Evolutionary conservation across 164 flowering plant genomes (phyloP).

Genomic region (Berberis vulgaris): DNA sequence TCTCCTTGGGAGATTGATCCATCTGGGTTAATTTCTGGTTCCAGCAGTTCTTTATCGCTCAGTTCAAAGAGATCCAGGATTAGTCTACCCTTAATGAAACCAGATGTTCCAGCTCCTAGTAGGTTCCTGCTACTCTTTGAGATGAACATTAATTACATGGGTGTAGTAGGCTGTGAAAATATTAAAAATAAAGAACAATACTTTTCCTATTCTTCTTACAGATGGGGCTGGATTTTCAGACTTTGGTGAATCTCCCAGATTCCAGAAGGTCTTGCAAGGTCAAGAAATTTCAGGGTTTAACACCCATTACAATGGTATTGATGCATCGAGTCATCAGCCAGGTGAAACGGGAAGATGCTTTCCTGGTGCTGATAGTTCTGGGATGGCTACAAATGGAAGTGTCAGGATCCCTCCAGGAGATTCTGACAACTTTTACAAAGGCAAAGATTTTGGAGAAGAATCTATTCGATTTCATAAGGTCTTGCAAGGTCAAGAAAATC

Average conservation of each 20-base stretch:
- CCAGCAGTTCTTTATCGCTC: conserved; percentile 28
- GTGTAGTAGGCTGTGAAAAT: background rate
- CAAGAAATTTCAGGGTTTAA: conserved; percentile 75
- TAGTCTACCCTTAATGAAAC: conserved; percentile 35
- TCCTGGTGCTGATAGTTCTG: conserved; percentile 25
- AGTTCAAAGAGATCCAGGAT: conserved; percentile 65
- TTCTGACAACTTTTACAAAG: conserved; percentile 27
- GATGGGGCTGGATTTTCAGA: conserved; percentile 58
- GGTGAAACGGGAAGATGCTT: conserved; percentile 31
- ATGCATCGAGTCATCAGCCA: conserved; percentile 28
- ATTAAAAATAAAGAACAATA: background rate
- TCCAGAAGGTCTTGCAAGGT: conserved; percentile 99
- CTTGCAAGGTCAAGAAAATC: conserved; percentile 99
- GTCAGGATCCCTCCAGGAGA: conserved; percentile 15
- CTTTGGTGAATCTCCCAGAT: conserved; percentile 71
- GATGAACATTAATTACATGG: background rate
- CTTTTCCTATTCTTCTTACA: conserved; percentile 16
- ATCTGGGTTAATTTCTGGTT: conserved; percentile 45
- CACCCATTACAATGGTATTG: conserved; percentile 30
- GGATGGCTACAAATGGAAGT: conserved; percentile 21
- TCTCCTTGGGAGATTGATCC: conserved; percentile 97
- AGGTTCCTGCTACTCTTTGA: conserved; percentile 10
- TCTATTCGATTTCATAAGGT: conserved; percentile 72
- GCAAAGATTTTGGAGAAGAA: conserved; percentile 46
- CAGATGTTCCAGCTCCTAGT: conserved; percentile 63